phyloP scores from a whole-genome alignment of 768 basidiomycete species.

The Trametes punicea region DNA sequence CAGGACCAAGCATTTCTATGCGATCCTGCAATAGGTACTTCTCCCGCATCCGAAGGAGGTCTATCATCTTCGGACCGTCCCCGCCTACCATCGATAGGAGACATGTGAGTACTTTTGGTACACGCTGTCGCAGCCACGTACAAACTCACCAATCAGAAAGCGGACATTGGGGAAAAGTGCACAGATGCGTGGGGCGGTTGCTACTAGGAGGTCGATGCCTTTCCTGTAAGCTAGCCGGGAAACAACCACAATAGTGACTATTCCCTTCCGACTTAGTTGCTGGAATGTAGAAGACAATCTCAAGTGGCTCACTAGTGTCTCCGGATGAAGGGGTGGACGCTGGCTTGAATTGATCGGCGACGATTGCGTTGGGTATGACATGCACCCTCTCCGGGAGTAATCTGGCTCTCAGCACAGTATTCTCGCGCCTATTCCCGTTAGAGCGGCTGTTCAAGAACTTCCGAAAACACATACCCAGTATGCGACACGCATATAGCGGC shows the following conservation, averaged over 20 bases:
- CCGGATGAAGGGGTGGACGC: slow-evolving; percentile 16
- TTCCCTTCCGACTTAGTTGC: not conserved
- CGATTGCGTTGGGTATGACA: slow-evolving; percentile 91
- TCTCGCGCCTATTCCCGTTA: slow-evolving; percentile 78
- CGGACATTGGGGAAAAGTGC: slow-evolving; percentile 79
- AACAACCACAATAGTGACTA: slow-evolving; percentile 89
- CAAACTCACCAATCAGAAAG: slow-evolving; percentile 73
- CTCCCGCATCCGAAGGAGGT: slow-evolving; percentile 94
- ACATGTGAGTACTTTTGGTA: slow-evolving; percentile 1
- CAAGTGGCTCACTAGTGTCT: slow-evolving; percentile 16
- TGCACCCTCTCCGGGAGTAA: slow-evolving; percentile 67
- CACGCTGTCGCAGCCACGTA: not conserved
- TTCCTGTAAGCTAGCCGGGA: slow-evolving; percentile 93
- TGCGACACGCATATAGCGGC: slow-evolving; percentile 95
- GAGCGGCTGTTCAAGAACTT: not conserved
- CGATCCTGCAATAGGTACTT: slow-evolving; percentile 86
- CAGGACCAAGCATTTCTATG: slow-evolving; percentile 83
- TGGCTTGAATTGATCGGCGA: slow-evolving; percentile 84
- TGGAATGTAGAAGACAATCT: not conserved
- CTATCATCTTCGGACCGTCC: slow-evolving; percentile 92
- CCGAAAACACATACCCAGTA: slow-evolving; percentile 65
- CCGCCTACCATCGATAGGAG: slow-evolving; percentile 53
- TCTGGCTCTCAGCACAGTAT: slow-evolving; percentile 86
- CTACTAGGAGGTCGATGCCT: slow-evolving; percentile 93
- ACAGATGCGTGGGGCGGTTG: slow-evolving; percentile 88